Evolutionary conservation across 805 yeast species (phyloP).

Genomic region (Pichia paraexigua): DNA sequence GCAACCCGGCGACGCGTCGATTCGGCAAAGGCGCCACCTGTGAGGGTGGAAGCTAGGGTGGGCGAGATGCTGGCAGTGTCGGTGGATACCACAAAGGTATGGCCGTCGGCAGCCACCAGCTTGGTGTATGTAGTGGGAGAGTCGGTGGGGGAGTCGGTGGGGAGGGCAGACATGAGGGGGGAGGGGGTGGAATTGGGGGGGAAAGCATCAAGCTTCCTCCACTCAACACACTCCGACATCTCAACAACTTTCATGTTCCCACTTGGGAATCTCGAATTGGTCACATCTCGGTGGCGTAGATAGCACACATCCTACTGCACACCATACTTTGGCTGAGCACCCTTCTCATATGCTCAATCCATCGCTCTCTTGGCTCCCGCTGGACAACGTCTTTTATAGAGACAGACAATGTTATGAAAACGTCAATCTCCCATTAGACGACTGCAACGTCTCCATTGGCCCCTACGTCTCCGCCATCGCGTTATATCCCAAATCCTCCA

Average conservation of each 20-base stretch:
- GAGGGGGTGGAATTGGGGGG: too few species aligned
- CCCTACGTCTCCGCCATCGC: conserved; percentile 51
- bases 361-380: conserved; percentile 61
- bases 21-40: conserved; percentile 46
- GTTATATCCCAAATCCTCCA: conserved; percentile 28
- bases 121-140: not conserved
- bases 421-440: conserved; percentile 8
- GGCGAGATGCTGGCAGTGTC: conserved; percentile 75
- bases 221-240: too few species aligned
- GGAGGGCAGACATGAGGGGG: too few species aligned
- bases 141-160: conserved; percentile 15
- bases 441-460: conserved; percentile 42
- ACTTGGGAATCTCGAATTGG: too few species aligned
- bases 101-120: conserved; percentile 15
- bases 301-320: too few species aligned
- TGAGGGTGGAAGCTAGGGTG: conserved; percentile 52
- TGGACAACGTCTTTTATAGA: conserved; percentile 63
- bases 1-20: conserved; percentile 46
- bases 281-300: too few species aligned
- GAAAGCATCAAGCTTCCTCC: too few species aligned
- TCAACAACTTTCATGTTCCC: too few species aligned
- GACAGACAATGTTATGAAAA: conserved; percentile 48
- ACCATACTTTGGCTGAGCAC: too few species aligned
- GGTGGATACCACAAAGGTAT: conserved; percentile 49
- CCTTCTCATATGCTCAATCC: conserved; percentile 23